These are phyloP conservation scores for Hondaea fermentalgiana DNA, from an alignment of 108 stramenopile species.

Conservation along the genomic window DNA sequence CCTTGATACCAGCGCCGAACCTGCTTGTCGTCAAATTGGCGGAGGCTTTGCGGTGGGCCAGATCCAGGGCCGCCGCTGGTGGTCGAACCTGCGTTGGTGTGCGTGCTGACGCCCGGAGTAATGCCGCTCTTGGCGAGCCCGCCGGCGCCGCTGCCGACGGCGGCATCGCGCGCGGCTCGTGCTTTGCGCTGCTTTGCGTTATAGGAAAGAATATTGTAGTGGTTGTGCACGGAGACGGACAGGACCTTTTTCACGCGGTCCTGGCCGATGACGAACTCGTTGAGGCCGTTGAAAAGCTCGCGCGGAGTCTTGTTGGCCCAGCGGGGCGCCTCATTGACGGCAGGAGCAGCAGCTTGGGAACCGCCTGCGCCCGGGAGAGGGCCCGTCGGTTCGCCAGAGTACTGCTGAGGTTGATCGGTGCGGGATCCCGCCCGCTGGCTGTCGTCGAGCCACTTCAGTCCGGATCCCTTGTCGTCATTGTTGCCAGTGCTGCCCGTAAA, in stretches of 20 bases:
- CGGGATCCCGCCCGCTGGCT: not conserved
- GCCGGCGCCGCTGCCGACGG: not conserved
- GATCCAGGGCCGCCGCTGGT: too few species aligned
- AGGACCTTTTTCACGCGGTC: constrained; percentile 81
- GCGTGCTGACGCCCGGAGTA: too few species aligned
- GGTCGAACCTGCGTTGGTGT: too few species aligned
- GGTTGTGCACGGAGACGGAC: constrained; percentile 88
- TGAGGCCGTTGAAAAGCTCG: constrained; percentile 69
- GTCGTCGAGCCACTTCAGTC: not conserved
- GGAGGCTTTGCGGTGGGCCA: not conserved
- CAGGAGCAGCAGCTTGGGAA: not conserved
- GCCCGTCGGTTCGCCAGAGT: not conserved
- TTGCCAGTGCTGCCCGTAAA: not conserved
- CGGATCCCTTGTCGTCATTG: not conserved
- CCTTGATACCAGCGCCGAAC: not conserved
- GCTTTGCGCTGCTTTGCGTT: constrained; percentile 3
- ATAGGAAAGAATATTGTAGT: constrained; percentile 63
- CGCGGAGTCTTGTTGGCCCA: constrained; percentile 50
- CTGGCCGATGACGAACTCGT: constrained; percentile 93
- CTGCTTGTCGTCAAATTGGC: not conserved
- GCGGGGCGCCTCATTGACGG: not conserved
- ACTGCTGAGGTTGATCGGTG: not conserved
- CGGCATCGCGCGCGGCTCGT: not conserved
- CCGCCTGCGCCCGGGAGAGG: not conserved
- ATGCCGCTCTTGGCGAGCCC: not conserved